These are phyloP conservation scores for Akanthomyces dipterigenus DNA, from an alignment of 2,329 filamentous ascomycete species.

Conservation along the genomic window DNA sequence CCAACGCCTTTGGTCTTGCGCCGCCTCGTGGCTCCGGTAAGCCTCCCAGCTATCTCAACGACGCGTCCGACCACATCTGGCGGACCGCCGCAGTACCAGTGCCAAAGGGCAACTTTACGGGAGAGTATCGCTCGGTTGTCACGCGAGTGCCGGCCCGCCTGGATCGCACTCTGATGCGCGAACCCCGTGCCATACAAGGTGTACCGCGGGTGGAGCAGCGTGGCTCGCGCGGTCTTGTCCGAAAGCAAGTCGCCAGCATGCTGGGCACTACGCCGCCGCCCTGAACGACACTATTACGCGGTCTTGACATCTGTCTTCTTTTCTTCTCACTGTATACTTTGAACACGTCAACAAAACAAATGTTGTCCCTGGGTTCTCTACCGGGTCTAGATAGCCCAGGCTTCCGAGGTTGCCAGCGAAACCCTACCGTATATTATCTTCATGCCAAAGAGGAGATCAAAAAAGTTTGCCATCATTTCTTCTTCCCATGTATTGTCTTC, in stretches of 20 bases:
- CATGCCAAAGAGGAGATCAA: background rate
- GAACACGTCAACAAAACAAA: background rate
- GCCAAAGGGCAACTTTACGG: constrained; percentile 54
- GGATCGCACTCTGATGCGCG: constrained; percentile 82
- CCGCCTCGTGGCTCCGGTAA: constrained; percentile 33
- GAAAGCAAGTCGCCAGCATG: constrained; percentile 51
- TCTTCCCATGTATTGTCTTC: background rate
- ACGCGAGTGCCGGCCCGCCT: constrained; percentile 72
- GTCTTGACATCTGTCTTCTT: background rate
- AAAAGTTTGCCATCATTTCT: constrained; percentile 4
- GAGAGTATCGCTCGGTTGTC: constrained; percentile 54
- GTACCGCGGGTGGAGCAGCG: constrained; percentile 59
- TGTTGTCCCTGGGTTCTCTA: background rate
- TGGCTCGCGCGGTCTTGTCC: constrained; percentile 41
- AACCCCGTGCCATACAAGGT: constrained; percentile 83
- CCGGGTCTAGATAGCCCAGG: background rate
- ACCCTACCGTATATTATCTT: constrained; percentile 6
- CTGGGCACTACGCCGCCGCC: constrained; percentile 35
- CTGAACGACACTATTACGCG: constrained; percentile 14
- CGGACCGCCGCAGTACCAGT: constrained; percentile 57
- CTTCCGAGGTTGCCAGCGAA: background rate
- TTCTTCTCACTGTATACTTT: background rate
- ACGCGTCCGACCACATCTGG: constrained; percentile 75
- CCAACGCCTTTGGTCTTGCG: constrained; percentile 30
- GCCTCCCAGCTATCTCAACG: constrained; percentile 56